phyloP scores from a whole-genome alignment of 805 yeast species.

The Maudiozyma pseudohumilis region DNA sequence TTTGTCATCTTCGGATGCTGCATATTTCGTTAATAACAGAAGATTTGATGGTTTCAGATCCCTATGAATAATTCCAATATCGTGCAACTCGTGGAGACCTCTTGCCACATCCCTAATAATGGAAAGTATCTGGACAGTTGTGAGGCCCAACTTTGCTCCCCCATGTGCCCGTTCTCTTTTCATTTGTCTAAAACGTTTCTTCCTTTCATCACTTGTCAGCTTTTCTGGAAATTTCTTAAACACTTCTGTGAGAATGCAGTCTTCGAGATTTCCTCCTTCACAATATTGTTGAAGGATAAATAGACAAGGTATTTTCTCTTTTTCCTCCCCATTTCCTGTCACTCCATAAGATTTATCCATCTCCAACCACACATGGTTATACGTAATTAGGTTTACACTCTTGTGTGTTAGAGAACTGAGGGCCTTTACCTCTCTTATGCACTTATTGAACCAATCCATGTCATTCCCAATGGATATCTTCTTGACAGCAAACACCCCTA shows the following conservation, averaged over 20 bases:
- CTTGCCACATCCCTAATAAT: conserved; percentile 56
- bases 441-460: conserved; percentile 55
- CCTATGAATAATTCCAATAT: conserved; percentile 70
- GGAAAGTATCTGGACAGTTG: conserved; percentile 52
- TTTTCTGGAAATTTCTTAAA: conserved; percentile 30
- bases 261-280: conserved; percentile 80
- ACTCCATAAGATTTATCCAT: conserved; percentile 40
- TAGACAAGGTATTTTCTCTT: conserved; percentile 48
- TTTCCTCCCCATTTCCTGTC: conserved; percentile 6
- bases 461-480: conserved; percentile 78
- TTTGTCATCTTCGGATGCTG: conserved; percentile 10
- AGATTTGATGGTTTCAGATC: conserved; percentile 88
- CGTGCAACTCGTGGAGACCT: conserved; percentile 67
- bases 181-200: conserved; percentile 23
- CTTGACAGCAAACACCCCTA: conserved; percentile 78
- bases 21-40: conserved; percentile 35
- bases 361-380: conserved; percentile 90
- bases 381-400: conserved; percentile 58
- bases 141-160: conserved; percentile 29
- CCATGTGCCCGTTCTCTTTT: conserved; percentile 5
- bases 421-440: conserved; percentile 68
- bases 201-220: conserved; percentile 33
- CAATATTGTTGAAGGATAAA: conserved; percentile 82
- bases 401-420: conserved; percentile 41
- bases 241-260: conserved; percentile 35